phyloP scores from a whole-genome alignment of 2,329 filamentous ascomycete genomes.

The Ciborinia camelliae region DNA sequence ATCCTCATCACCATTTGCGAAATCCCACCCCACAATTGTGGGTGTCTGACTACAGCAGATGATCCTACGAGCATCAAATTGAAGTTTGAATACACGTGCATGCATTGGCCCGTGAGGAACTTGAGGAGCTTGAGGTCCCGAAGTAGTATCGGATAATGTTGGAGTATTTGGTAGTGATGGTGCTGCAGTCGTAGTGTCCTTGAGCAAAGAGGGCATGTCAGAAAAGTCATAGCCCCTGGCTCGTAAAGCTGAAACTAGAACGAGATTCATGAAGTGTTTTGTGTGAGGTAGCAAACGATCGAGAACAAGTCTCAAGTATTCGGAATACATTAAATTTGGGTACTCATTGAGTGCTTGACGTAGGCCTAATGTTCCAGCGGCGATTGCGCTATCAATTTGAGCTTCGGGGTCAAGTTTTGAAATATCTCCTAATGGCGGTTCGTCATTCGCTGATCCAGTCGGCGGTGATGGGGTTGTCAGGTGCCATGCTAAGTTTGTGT shows the following conservation, averaged over 20 bases:
- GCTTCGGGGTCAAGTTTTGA: slow-evolving; percentile 38
- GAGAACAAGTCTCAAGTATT: slow-evolving; percentile 25
- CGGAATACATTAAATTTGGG: slow-evolving; percentile 29
- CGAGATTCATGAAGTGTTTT: slow-evolving; percentile 23
- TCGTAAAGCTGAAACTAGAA: slow-evolving; percentile 12
- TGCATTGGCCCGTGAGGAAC: slow-evolving; percentile 24
- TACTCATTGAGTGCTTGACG: slow-evolving; percentile 28
- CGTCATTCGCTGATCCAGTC: background rate
- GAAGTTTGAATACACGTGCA: slow-evolving; percentile 82
- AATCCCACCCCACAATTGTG: slow-evolving; percentile 96
- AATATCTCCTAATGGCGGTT: background rate
- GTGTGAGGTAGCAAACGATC: slow-evolving; percentile 18
- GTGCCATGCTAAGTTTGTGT: slow-evolving; percentile 6
- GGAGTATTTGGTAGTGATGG: slow-evolving; percentile 22
- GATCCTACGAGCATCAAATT: slow-evolving; percentile 90
- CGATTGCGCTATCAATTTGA: slow-evolving; percentile 53
- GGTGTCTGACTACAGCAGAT: slow-evolving; percentile 92
- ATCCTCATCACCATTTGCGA: slow-evolving; percentile 80
- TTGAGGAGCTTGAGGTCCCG: background rate
- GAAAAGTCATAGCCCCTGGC: background rate
- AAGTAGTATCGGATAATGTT: slow-evolving; percentile 24
- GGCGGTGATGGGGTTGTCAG: background rate
- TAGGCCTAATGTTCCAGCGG: slow-evolving; percentile 48
- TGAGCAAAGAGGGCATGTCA: slow-evolving; percentile 3
- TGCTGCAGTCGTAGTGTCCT: background rate